Base-by-base conservation (phyloP, 176 grass and related monocot genomes). In the Aegilops bicornis region DNA sequence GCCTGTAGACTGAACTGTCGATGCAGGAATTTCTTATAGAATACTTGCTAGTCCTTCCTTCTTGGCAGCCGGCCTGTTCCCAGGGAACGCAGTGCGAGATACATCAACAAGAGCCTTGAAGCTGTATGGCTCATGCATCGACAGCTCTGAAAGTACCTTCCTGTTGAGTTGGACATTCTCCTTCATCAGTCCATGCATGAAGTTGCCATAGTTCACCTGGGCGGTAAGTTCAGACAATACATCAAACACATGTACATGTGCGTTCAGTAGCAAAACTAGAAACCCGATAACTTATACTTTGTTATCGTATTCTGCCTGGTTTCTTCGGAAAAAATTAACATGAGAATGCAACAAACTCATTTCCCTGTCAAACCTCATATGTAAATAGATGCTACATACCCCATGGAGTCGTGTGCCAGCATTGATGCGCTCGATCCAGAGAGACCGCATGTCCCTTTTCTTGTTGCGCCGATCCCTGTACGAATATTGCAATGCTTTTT, bases 131-230 rank as follows among this genome's bases (percentile, higher is more conserved):
- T 99, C 92, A 76, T 96, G 97, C 92, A 96, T 94, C 19, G 94
- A 93, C 68, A 99, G 78, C 89, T 99, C 97, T 1, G 92, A 96
- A 14, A 96, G 87, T 23, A 96, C 94, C 88, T 96, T 96, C 84
- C 97, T 87, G 79, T 99, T 99, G 83, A 99, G 87, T 24, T 99
- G 94, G 79, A 96, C 92, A 81, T 96, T 99, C 87, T 98, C 97
- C 87, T 93, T 94, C 87, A 93, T 88, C 45, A 99, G 35, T 67
- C 97, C 97, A 91, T 94, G 94, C 90, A 99, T 94, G 71, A 99
- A 99, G 77, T 99, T 99, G 24, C 90, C 94, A 75, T 96, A 99
- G 83, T 94, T 99, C 70, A 99, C 97, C 97, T 99, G 68, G 25
- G 47, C 19, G 69, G 62, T 30, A 6, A 82, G 40, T 54, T 56